These are phyloP conservation scores for Citrus australasica DNA, from an alignment of 345 rosid genomes.

Conservation along the genomic window DNA sequence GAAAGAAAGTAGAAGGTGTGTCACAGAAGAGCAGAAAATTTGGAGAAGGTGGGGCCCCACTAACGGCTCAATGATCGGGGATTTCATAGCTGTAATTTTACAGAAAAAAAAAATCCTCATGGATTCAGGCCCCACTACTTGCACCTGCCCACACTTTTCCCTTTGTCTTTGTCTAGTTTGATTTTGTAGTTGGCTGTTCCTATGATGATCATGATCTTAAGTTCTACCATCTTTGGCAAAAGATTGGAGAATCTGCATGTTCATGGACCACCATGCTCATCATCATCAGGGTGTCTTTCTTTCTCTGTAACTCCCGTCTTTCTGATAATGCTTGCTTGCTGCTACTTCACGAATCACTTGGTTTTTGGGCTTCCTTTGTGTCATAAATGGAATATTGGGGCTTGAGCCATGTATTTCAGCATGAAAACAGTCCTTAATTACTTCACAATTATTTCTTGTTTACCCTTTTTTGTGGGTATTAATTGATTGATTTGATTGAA, in stretches of 20 bases:
- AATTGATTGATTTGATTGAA: no score
- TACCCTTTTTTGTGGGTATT: no score
- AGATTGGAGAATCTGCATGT: not conserved
- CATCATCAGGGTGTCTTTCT: not conserved
- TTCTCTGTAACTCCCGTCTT: not conserved
- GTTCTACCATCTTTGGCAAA: not conserved
- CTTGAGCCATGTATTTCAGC: not conserved
- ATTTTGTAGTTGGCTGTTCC: not conserved
- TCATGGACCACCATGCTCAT: not conserved
- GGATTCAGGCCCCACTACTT: not conserved
- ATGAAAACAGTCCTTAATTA: not conserved
- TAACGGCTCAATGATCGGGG: constrained; percentile 23
- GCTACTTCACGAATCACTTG: not conserved
- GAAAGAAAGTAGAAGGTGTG: not conserved
- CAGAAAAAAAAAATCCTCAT: not conserved
- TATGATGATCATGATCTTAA: not conserved
- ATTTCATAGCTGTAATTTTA: not conserved
- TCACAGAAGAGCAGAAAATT: not conserved
- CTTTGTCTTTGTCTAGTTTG: not conserved
- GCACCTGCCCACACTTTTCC: not conserved
- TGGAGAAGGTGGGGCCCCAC: not conserved
- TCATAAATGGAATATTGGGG: not conserved
- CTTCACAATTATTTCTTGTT: no score
- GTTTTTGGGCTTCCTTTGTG: not conserved
- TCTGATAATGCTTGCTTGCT: not conserved